A percentile compares a stretch with the other conserved stretches of the same genome.
These are phyloP conservation scores for Annulohypoxylon nitens DNA, from an alignment of 495 filamentous ascomycete species.

Conservation along the genomic window DNA sequence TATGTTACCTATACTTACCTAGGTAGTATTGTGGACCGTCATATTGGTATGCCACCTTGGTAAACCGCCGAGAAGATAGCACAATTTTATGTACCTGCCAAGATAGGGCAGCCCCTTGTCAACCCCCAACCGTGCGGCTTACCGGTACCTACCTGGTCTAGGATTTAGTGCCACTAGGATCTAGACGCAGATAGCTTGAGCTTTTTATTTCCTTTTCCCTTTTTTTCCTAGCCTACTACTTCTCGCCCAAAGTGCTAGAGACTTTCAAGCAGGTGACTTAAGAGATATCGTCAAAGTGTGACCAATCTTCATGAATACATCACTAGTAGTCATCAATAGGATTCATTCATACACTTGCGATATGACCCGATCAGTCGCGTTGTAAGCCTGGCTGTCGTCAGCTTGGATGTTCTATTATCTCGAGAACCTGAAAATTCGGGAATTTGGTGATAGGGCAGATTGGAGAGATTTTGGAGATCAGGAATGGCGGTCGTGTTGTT, in stretches of 20 bases:
- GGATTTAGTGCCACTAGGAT: too few species aligned
- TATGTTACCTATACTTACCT: background rate
- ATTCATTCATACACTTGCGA: background rate
- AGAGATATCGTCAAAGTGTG: background rate
- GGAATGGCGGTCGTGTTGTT: slow-evolving; percentile 14
- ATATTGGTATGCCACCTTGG: background rate
- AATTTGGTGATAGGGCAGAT: slow-evolving; percentile 8
- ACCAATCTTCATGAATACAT: background rate
- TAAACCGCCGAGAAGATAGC: background rate
- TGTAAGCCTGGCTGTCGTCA: background rate
- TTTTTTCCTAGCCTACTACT: background rate
- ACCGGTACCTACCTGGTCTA: background rate
- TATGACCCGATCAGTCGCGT: background rate
- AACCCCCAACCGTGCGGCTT: background rate
- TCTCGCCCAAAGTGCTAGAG: background rate
- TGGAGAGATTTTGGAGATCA: slow-evolving; percentile 16
- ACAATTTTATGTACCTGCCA: slow-evolving; percentile 2
- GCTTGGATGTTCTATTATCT: background rate
- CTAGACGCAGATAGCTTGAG: background rate
- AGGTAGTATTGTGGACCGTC: background rate
- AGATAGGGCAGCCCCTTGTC: background rate
- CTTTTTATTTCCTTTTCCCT: background rate
- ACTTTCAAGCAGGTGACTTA: background rate
- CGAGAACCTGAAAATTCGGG: background rate
- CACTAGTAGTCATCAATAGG: background rate